These are phyloP conservation scores for Fraxinus albicans DNA, from an alignment of 305 asterid genomes.

Conservation along the genomic window DNA sequence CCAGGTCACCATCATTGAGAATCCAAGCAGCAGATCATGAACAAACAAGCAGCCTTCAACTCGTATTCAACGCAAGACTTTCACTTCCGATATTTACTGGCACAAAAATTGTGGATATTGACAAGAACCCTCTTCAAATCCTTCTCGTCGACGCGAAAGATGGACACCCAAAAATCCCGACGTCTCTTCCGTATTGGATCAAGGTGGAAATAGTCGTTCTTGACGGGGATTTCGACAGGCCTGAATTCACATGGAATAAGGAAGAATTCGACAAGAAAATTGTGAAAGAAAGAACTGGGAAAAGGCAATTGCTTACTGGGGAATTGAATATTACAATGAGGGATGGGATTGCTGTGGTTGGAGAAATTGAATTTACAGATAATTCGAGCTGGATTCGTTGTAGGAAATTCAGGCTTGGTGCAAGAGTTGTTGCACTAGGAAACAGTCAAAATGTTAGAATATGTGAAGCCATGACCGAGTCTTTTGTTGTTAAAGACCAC, in stretches of 20 bases:
- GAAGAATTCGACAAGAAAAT: constrained; percentile 40
- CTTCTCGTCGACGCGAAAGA: constrained; percentile 30
- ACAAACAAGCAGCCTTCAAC: constrained; percentile 25
- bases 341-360: constrained; percentile 49
- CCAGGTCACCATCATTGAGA: constrained; percentile 40
- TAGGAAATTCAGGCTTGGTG: constrained; percentile 64
- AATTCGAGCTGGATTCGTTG: constrained; percentile 79
- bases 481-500: constrained; percentile 74
- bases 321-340: constrained; percentile 46
- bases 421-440: constrained; percentile 37
- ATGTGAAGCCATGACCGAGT: constrained; percentile 53
- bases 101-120: constrained; percentile 44
- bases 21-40: constrained; percentile 29
- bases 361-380: constrained; percentile 63
- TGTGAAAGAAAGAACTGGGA: constrained; percentile 61
- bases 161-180: constrained; percentile 19
- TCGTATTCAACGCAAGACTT: constrained; percentile 36
- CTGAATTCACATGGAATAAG: constrained; percentile 28
- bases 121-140: constrained; percentile 44
- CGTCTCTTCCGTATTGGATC: constrained; percentile 31
- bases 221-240: constrained; percentile 56
- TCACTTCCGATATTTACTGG: constrained; percentile 63
- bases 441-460: constrained; percentile 13
- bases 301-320: constrained; percentile 63
- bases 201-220: constrained; percentile 58